phyloP scores from a whole-genome alignment of 129 eudicot species.

The Tanacetum coccineum region DNA sequence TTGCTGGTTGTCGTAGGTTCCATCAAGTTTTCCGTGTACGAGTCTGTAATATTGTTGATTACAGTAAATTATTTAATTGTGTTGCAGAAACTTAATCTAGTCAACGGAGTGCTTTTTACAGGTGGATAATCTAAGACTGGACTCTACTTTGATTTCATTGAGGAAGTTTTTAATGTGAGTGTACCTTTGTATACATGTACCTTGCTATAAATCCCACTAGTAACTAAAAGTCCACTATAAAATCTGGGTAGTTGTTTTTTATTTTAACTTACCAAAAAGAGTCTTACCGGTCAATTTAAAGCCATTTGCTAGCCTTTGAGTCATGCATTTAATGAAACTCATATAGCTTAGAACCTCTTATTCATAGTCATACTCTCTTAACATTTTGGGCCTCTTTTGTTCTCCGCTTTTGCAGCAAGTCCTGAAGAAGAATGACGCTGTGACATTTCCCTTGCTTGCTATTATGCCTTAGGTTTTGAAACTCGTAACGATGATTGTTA shows the following conservation, averaged over 20 bases:
- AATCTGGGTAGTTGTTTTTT: neutral
- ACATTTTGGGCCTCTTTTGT: conserved; percentile 2
- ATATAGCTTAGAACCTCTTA: conserved; percentile 7
- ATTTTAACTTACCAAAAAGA: conserved; percentile 5
- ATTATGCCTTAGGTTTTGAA: conserved; percentile 97
- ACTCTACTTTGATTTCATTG: conserved; percentile 63
- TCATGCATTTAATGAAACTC: neutral
- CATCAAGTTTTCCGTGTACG: too few relatives aligned
- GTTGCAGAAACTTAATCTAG: conserved; percentile 74
- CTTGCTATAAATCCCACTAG: neutral
- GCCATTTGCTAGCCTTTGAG: conserved; percentile 14
- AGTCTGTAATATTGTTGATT: neutral
- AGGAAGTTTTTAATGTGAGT: conserved; percentile 62
- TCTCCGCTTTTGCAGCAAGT: conserved; percentile 54
- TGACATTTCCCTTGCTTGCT: conserved; percentile 89
- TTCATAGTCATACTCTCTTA: conserved; percentile 6
- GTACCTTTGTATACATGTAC: conserved; percentile 4
- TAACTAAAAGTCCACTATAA: neutral
- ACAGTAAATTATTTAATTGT: conserved; percentile 15
- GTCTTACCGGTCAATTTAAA: conserved; percentile 1
- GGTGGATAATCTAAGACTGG: conserved; percentile 92
- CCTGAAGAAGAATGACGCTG: conserved; percentile 80
- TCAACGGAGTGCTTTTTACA: conserved; percentile 92
- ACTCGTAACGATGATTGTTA: conserved; percentile 82
- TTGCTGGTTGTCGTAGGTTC: too few relatives aligned